phyloP scores from a whole-genome alignment of 2,329 filamentous ascomycete species.

The Sporothrix schenckii region DNA sequence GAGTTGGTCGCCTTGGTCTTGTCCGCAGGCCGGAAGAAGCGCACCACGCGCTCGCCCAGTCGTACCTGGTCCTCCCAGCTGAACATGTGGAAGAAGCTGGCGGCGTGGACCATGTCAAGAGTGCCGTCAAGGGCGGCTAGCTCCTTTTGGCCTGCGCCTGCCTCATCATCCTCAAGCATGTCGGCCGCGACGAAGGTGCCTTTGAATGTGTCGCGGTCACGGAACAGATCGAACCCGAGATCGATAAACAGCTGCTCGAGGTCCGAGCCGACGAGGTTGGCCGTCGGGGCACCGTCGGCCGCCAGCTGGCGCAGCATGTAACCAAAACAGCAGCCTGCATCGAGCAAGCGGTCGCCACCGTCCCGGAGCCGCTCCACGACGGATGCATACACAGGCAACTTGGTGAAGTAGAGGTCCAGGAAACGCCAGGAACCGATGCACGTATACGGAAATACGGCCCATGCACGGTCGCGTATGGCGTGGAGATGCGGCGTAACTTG shows the following conservation, averaged over 20 bases:
- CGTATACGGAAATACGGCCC: constrained; percentile 45
- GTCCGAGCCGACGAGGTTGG: constrained; percentile 47
- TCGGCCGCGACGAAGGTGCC: constrained; percentile 38
- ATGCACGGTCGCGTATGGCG: constrained; percentile 42
- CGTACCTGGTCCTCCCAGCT: constrained; percentile 39
- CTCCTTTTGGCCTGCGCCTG: constrained; percentile 27
- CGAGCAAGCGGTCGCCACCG: constrained; percentile 42
- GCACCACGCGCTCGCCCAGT: constrained; percentile 38
- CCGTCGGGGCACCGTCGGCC: constrained; percentile 45
- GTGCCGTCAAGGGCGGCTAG: constrained; percentile 37
- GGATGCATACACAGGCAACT: constrained; percentile 41
- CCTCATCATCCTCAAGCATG: constrained; percentile 35
- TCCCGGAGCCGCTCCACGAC: constrained; percentile 40
- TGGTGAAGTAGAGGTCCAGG: constrained; percentile 44
- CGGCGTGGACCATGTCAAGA: constrained; percentile 41
- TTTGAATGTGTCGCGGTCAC: constrained; percentile 38
- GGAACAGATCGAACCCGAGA: constrained; percentile 44
- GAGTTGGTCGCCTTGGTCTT: constrained; percentile 1
- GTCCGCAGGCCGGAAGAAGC: constrained; percentile 37
- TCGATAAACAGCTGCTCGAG: constrained; percentile 43
- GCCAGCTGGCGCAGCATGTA: constrained; percentile 51
- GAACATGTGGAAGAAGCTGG: constrained; percentile 44
- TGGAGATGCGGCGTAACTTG: constrained; percentile 37
- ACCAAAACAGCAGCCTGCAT: constrained; percentile 51
- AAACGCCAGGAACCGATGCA: constrained; percentile 49